These are phyloP conservation scores for Polytolypa hystricis DNA, from an alignment of 2,329 filamentous ascomycete species.

Conservation along the genomic window DNA sequence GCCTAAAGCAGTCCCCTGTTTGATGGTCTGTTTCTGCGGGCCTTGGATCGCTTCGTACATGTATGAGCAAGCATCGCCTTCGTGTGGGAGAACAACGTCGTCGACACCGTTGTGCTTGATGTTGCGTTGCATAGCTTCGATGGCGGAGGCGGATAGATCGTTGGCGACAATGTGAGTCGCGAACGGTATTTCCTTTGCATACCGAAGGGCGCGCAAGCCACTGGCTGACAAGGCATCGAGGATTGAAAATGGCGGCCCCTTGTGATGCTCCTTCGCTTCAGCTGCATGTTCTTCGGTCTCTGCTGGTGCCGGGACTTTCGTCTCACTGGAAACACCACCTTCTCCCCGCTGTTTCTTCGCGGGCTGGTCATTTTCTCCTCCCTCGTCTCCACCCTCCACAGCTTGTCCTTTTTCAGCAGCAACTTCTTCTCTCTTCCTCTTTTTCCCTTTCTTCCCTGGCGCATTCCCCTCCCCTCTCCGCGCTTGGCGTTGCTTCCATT, in stretches of 20 bases:
- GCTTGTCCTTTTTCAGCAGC: too few relatives aligned
- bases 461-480: constrained; percentile 22
- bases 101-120: constrained; percentile 69
- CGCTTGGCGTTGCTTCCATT: constrained; percentile 29
- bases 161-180: constrained; percentile 76
- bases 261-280: constrained; percentile 16
- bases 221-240: constrained; percentile 92
- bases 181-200: constrained; percentile 82
- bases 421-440: constrained; percentile 27
- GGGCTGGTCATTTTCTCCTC: constrained; percentile 2
- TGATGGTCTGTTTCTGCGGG: constrained; percentile 28
- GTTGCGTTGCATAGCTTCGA: constrained; percentile 72
- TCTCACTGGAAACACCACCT: constrained; percentile 1
- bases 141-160: constrained; percentile 68
- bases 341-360: constrained; percentile 3
- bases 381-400: constrained; percentile 9
- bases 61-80: constrained; percentile 75
- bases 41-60: constrained; percentile 68
- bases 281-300: constrained; percentile 5
- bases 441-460: constrained; percentile 23
- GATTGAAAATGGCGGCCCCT: constrained; percentile 56
- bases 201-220: constrained; percentile 79
- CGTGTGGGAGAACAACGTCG: constrained; percentile 59
- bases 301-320: constrained; percentile 2
- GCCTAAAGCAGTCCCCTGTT: constrained; percentile 26